Percentiles rank a stretch among this genome's conserved stretches.
phyloP scores from a whole-genome alignment of 768 basidiomycete genomes.

The Leucocoprinus leucothites region DNA sequence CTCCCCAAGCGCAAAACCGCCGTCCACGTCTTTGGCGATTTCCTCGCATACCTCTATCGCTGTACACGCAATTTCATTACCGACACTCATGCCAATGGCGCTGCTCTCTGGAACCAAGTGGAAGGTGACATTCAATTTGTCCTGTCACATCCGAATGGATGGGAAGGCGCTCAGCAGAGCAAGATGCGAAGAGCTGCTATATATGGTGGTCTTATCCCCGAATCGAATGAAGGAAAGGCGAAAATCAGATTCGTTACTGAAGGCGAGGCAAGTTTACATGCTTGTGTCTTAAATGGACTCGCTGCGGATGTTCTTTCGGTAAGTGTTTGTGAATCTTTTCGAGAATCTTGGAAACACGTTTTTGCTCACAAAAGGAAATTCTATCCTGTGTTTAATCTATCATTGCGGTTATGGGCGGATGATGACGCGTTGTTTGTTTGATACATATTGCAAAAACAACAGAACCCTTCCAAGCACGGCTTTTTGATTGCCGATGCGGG shows the following conservation, averaged over 20 bases:
- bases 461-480: slow-evolving; percentile 74
- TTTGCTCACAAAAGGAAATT: no score
- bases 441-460: neutral
- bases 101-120: slow-evolving; percentile 64
- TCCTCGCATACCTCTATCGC: slow-evolving; percentile 67
- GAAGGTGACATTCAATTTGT: slow-evolving; percentile 72
- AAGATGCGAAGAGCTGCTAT: slow-evolving; percentile 76
- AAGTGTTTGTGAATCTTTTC: slow-evolving; percentile 17
- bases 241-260: slow-evolving; percentile 80
- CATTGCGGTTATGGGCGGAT: neutral
- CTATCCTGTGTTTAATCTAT: no score
- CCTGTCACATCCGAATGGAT: slow-evolving; percentile 78
- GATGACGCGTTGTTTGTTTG: neutral
- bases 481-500: slow-evolving; percentile 82
- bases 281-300: slow-evolving; percentile 74
- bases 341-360: no score
- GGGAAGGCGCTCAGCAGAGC: slow-evolving; percentile 77
- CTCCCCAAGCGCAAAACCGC: slow-evolving; percentile 66
- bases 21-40: slow-evolving; percentile 78
- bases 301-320: slow-evolving; percentile 78
- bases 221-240: slow-evolving; percentile 69
- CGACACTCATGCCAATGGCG: slow-evolving; percentile 81
- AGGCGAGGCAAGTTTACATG: slow-evolving; percentile 81
- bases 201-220: slow-evolving; percentile 68
- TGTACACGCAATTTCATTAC: slow-evolving; percentile 76